Base-by-base conservation (phyloP, 139 green algal genomes). In the Mychonastes homosphaera region DNA sequence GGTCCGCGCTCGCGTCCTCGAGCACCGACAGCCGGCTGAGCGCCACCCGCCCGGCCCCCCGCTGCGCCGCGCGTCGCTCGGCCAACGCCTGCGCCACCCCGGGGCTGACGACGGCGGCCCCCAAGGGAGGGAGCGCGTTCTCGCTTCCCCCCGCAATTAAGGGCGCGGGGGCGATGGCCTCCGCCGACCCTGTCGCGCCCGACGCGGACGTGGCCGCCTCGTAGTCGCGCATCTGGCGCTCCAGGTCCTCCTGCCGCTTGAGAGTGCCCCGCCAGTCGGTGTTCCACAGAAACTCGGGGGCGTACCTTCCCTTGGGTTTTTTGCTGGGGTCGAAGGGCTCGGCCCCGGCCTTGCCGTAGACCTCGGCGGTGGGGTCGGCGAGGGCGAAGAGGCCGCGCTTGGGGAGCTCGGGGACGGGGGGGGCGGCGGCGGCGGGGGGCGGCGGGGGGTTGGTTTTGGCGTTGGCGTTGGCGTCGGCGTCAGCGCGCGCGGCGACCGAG, bases 201-300 rank as follows among this genome's bases (percentile, higher is more conserved):
- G 0, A 35, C 57, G 34, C 18, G 45, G 16, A 3, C 45, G 27
- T 34, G 46, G 43, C 32, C 35, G 39, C 29, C 49, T 21, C 34
- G 45, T 65, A 69, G 40, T 71, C 63, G 12, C 56, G 39, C 24
- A 63, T 58, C 60, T 77, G 61, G 15, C 51, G 32, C 27, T 61
- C 30, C 38, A 72, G 56, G 28, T 73, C 39, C 52, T 74, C 69
- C 49, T 53, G 9, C 41, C 16, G 40, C 41, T 32, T 43, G 27
- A 23, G 15, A 40, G 58, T 56, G 50, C 64, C 69, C 65, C 82
- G 65, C 84, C 84, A 92, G 58, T 89, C 78, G 6, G 73, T 84
- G 64, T 94, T 87, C 86, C 86, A 94, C 8, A 94, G 84, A 61
- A 94, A 92, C 48, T 92, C 84, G 0, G 72, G 67, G 45, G 84